Conservation (phyloP, 805 yeast genomes). For the Cyberlindnera xylosilytica region DNA sequence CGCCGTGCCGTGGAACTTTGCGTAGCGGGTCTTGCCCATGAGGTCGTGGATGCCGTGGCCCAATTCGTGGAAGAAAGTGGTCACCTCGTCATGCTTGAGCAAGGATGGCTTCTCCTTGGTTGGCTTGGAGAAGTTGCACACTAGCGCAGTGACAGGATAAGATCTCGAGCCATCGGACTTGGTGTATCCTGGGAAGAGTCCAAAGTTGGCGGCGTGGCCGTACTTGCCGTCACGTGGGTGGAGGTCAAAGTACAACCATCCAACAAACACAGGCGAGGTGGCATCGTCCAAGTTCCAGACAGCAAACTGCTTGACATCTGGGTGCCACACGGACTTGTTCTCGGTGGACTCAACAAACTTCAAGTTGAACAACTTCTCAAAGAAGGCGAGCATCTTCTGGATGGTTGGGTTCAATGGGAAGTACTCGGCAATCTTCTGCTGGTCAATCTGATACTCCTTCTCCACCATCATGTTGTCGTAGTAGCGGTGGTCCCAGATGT, state of each 20-base stretch:
- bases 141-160: conserved; percentile 73
- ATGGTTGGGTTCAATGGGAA: conserved; percentile 74
- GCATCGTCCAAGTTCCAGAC: conserved; percentile 62
- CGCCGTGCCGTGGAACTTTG: conserved; percentile 71
- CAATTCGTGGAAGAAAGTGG: conserved; percentile 84
- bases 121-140: conserved; percentile 82
- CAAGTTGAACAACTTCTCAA: conserved; percentile 65
- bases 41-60: conserved; percentile 87
- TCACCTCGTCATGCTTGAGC: conserved; percentile 73
- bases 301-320: conserved; percentile 69
- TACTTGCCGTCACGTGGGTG: conserved; percentile 87
- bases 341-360: conserved; percentile 51
- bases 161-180: conserved; percentile 47
- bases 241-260: conserved; percentile 76
- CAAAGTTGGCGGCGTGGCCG: conserved; percentile 86
- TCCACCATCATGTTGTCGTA: conserved; percentile 66
- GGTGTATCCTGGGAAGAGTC: conserved; percentile 56
- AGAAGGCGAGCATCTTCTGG: conserved; percentile 64
- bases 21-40: conserved; percentile 60
- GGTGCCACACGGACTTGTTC: conserved; percentile 63
- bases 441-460: conserved; percentile 67
- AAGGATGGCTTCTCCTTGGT: conserved; percentile 66
- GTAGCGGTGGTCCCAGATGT: conserved; percentile 73
- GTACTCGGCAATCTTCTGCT: conserved; percentile 67
- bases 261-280: conserved; percentile 56